Evolutionary conservation across 2,329 filamentous ascomycete genomes (phyloP), one percentile per base, ranked within the genome.

Genomic region (Colletotrichum spinosum): DNA sequence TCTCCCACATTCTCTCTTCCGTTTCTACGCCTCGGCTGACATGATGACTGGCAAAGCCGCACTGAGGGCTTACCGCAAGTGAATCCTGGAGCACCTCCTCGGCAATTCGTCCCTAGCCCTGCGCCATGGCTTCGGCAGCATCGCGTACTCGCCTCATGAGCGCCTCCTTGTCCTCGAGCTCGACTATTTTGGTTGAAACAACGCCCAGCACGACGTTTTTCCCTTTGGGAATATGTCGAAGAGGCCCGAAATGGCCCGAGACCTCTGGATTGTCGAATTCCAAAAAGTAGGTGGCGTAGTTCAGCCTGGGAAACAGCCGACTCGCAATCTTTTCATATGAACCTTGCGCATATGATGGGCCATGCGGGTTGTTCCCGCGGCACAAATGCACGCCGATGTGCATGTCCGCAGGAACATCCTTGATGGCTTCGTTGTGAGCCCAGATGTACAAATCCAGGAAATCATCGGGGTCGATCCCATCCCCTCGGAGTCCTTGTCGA

Each of bases 351-450:
- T 91, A 91, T 76, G 89, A 86, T 17, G 88, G 83, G 25, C 85
- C 86, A 55, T 86, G 85, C 68, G 89, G 87, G 74, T 90, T 90
- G 79, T 91, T 91, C 53, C 84, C 85, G 8, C 85, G 85, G 83
- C 92, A 94, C 57, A 94, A 81, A 74, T 94, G 92, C n/a, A 94
- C 88, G 51, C 92, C 92, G 3, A 92, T 84, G 76, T 93, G 90
- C 82, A 94, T 86, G 73, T 94, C 90, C 2, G 81, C 74, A 0
- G 91, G 90, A 0, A 87, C 80, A 71, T 86, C 84, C 71, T 82
- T 79, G 72, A 93, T 83, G 72, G 84, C 87, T 76, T 91, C 88
- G 75, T 94, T 94, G 83, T 94, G 93, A 69, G 92, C 86, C 68
- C 84, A 82, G 75, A 94, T 90, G 78, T 94, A 94, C 34, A 89